These are phyloP conservation scores for Dendrocalamus sinicus DNA, from an alignment of 176 grass and related monocot genomes.

Conservation along the genomic window DNA sequence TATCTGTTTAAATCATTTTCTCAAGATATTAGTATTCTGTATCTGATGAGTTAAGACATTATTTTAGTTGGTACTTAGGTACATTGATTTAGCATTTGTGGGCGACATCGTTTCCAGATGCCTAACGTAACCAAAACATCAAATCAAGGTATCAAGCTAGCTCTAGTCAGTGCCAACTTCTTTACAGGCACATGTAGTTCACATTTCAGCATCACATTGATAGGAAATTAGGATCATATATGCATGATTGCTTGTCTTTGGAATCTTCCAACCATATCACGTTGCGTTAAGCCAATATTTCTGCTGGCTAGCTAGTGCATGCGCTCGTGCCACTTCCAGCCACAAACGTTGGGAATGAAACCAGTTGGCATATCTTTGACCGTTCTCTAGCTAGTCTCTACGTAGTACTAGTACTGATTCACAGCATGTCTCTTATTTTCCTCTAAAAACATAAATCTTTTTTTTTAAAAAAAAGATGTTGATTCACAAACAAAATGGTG, in stretches of 20 bases:
- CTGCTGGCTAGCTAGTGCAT: background rate
- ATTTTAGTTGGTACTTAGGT: background rate
- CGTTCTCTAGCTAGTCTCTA: background rate
- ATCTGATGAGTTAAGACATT: no score
- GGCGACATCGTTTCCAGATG: background rate
- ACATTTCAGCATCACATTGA: background rate
- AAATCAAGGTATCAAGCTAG: background rate
- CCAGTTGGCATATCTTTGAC: background rate
- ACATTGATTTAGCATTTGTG: background rate
- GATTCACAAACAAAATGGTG: background rate
- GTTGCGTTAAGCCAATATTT: background rate
- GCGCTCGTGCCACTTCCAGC: background rate
- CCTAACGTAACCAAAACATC: background rate
- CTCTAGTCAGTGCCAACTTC: background rate
- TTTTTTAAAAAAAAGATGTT: background rate
- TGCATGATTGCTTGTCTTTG: background rate
- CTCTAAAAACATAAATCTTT: background rate
- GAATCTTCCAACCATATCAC: background rate
- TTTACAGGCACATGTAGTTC: background rate
- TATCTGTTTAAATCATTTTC: no score
- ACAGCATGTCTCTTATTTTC: background rate
- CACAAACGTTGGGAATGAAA: background rate
- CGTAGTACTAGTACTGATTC: background rate
- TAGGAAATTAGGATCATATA: background rate
- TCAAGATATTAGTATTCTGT: no score